Percentiles rank a stretch among this genome's conserved stretches.
Evolutionary conservation across 1,284 basidiomycete genomes (phyloP).

Genomic region (Mrakiaceae sp.): DNA sequence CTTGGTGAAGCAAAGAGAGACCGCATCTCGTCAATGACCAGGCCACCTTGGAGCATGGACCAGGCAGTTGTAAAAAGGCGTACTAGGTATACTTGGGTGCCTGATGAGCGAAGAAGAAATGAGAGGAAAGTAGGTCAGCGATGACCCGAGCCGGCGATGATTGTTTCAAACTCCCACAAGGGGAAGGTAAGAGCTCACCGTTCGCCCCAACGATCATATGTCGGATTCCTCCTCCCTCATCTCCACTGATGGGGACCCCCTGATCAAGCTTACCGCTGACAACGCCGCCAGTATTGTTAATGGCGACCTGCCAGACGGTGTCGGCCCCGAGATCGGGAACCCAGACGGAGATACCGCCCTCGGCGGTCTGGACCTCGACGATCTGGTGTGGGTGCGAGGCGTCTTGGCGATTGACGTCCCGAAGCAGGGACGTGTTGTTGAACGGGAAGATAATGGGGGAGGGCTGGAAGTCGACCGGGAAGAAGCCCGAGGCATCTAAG

Average conservation of each 20-base stretch:
- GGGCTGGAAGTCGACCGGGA: background rate
- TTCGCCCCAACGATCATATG: background rate
- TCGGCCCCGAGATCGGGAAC: conserved; percentile 1
- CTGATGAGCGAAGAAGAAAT: background rate
- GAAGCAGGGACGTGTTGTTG: background rate
- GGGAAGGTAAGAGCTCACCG: background rate
- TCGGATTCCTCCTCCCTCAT: conserved; percentile 2
- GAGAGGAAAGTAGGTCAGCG: background rate
- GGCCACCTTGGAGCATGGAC: too few species aligned
- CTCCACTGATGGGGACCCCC: background rate
- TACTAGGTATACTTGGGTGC: background rate
- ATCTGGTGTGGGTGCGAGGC: conserved; percentile 1
- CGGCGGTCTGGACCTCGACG: background rate
- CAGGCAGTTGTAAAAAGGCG: too few species aligned
- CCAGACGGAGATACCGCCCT: background rate
- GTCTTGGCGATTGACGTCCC: too few species aligned
- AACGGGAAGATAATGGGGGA: background rate
- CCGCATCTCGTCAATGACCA: too few species aligned
- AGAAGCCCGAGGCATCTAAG: background rate
- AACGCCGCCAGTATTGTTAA: background rate
- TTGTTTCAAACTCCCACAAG: too few species aligned
- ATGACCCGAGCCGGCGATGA: background rate
- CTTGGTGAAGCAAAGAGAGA: too few species aligned
- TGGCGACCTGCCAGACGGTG: background rate
- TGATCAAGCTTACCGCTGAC: background rate